Base-by-base conservation (phyloP, 805 yeast genomes). In the Saturnispora gosingensis region DNA sequence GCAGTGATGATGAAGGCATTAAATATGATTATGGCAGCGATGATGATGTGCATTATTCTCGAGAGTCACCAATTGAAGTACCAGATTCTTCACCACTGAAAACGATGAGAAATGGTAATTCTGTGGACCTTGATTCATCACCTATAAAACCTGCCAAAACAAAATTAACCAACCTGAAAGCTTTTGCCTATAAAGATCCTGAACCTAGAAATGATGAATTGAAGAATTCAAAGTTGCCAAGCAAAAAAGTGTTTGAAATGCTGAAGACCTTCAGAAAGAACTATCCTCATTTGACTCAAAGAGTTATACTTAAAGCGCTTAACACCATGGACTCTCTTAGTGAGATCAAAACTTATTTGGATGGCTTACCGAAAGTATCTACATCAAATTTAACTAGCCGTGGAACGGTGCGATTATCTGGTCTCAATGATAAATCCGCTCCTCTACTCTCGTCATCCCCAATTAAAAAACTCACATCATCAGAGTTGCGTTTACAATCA, bases 81-180 rank as follows among this genome's bases (percentile, higher is more conserved):
- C 80, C 78, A 2, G 75, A 71, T 51, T 75, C 81, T 1, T 76
- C 81, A 1, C 79, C 61, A 4, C 36, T 49, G 34, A 46, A 48
- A 32, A 77, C 10, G 43, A 49, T 15, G 38, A 50, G 45, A 15
- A 46, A 22, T 25, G 54, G 35, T 35, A 50, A 35, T 30, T 54
- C 44, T 16, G 53, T 36, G 52, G 56, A 45, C 44, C 54, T 48
- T 25, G 58, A 38, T 54, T 56, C 58, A 24, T 53, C 66, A 1
- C 65, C 67, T 5, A 38, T 34, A 2, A 49, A 43, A 34, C 63
- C 65, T 15, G 49, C 59, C 28, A 52, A 53, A 32, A 62, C 65
- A 3, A 56, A 66, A 38, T 56, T 67, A 5, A 61, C 68, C 9
- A 64, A 65, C 45, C 59, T 76, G 46, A 61, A 72, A 51, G 67